Percentiles rank a stretch among this genome's conserved stretches.
These are phyloP conservation scores for Syzygium jambos DNA, from an alignment of 345 rosid genomes.

Conservation along the genomic window DNA sequence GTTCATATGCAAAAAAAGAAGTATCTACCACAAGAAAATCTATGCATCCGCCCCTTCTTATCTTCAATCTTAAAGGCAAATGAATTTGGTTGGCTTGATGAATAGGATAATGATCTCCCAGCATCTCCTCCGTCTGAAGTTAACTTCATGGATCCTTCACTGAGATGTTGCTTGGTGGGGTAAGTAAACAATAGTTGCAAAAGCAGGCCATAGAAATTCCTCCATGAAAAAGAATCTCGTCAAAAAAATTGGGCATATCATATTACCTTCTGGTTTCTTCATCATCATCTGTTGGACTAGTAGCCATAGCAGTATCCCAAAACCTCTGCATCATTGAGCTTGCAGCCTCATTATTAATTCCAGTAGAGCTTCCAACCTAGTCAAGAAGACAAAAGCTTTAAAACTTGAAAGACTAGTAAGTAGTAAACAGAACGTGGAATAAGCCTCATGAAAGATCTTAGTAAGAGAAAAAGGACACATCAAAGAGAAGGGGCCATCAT, in stretches of 20 bases:
- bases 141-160: slow-evolving; percentile 78
- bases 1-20: not conserved
- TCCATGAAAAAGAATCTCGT: not conserved
- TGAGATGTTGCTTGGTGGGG: slow-evolving; percentile 21
- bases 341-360: slow-evolving; percentile 62
- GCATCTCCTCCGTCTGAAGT: slow-evolving; percentile 72
- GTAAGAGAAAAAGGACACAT: not conserved
- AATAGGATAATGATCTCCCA: slow-evolving; percentile 45
- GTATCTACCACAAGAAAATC: slow-evolving; percentile 79
- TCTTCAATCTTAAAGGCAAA: slow-evolving; percentile 90
- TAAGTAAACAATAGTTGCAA: slow-evolving; percentile 1
- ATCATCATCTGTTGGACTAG: slow-evolving; percentile 70
- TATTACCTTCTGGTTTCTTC: slow-evolving; percentile 75
- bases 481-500: not conserved
- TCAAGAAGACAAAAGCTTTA: slow-evolving; percentile 1
- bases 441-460: not conserved
- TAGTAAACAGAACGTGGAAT: not conserved
- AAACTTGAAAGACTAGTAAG: not conserved
- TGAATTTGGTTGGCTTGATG: slow-evolving; percentile 22
- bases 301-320: slow-evolving; percentile 97
- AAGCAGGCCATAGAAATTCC: not conserved
- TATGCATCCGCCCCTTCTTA: slow-evolving; percentile 75
- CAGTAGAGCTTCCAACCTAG: slow-evolving; percentile 75
- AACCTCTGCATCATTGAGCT: slow-evolving; percentile 92
- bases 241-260: not conserved